Evolutionary conservation across 2,329 filamentous ascomycete genomes (phyloP), one percentile per base, ranked within the genome.

Genomic region (Stagonosporopsis chrysanthemi): DNA sequence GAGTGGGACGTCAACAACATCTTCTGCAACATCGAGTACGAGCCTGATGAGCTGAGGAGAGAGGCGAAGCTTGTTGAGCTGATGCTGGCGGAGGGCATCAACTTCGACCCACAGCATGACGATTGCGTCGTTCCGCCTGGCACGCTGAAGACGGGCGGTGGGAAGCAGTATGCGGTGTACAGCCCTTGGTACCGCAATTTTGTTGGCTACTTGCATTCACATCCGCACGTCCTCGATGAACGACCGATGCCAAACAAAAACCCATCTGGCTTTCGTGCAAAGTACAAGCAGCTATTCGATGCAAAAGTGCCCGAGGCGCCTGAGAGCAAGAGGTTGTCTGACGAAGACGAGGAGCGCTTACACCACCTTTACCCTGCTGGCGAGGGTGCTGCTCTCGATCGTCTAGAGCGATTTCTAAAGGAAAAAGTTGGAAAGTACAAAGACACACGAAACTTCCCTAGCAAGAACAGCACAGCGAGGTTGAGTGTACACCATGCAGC

Each of bases 21-120:
- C 2, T 96, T 87, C 68, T 87, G 90, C 44, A 97, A 96, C 70
- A 86, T 92, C 55, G 92, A 97, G 73, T 97, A 96, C 68, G 93
- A 97, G 74, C 91, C 96, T 0, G 93, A 97, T 70, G 93, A 97
- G 77, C 77, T 97, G 56, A 82, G 92, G 40, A 83, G 92, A 6
- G 93, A 97, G 67, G 86, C 87, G 1, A 81, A 80, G 26, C 77
- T 96, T 68, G 82, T 91, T 1, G 82, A 79, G 26, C 74, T 81
- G 38, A 85, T 89, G 58, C 77, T 88, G 1, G 81, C 86, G 15
- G 84, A 83, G 12, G 88, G 85, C 0, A 85, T 94, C 43, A 82
- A 84, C 1, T 87, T 96, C 64, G 83, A 88, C n/a, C 84, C 88
- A 0, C 81, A 89, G 1, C 90, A 93, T 58, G 93, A 97, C 74